Evolutionary conservation across 768 basidiomycete species (phyloP), one percentile per base, ranked within the genome.

Genomic region (Naganishia antarctica): DNA sequence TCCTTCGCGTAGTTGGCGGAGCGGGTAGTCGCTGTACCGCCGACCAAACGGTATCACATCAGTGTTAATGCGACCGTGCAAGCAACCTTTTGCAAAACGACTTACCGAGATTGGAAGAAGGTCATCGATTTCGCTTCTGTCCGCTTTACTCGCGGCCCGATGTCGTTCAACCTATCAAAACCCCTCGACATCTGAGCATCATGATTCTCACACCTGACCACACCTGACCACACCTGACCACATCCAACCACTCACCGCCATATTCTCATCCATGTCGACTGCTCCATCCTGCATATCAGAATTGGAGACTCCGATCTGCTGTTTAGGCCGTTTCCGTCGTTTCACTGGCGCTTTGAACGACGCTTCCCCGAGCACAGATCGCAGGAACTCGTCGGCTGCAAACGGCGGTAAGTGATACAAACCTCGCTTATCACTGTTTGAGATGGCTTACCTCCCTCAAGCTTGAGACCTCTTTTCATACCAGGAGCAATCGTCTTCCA

Each of bases 401-500:
- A n/a, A 74, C 79, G 7, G 70, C 8, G 37, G 37, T 16, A 40
- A 40, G 37, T 8, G 8, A 16, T 40, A 9, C 16, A 3, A 13
- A 50, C 21, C 28, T 31, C 6, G 37, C 37, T 40, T 40, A n/a
- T n/a, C n/a, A n/a, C n/a, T n/a, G n/a, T n/a, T n/a, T n/a, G n/a
- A n/a, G n/a, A n/a, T n/a, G n/a, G 26, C 53, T 3, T 26, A 57
- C 53, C 53, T 40, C 53, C 53, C 15, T 57, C 53, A 37, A 94
- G 80, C 65, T 85, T 83, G 63, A 96, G 76, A 1, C 93, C 92
- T 66, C 91, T 83, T 34, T 80, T 82, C 69, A 96, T 83, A 0
- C 93, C 92, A 40, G 93, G 93, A 21, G 91, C 86, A 60, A 91
- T 78, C 9, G 83, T 86, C 71, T 85, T 78, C 80, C 73, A 80